Evolutionary conservation across 2,329 filamentous ascomycete species (phyloP).

Genomic region (Stachybotrys chartarum): DNA sequence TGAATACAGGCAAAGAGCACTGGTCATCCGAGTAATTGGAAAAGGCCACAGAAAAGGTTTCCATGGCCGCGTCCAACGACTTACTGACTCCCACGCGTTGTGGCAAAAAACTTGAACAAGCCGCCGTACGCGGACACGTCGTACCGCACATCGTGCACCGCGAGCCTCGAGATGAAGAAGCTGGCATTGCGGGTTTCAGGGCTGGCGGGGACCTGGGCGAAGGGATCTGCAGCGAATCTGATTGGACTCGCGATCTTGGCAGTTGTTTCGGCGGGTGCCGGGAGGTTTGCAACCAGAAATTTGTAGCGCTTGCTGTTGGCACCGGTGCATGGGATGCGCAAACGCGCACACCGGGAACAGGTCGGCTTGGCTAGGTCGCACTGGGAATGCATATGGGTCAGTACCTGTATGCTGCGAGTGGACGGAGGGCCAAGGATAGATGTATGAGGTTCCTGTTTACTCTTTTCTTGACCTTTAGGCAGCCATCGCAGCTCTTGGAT

Average conservation of each 20-base stretch:
- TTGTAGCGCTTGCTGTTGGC: slow-evolving; percentile 32
- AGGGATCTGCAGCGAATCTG: not conserved
- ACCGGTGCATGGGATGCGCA: slow-evolving; percentile 31
- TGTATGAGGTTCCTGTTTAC: not conserved
- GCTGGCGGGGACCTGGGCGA: not conserved
- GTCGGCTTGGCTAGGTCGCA: slow-evolving; percentile 29
- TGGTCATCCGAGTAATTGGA: not conserved
- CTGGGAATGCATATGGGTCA: slow-evolving; percentile 12
- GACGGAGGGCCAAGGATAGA: not conserved
- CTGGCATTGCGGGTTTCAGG: not conserved
- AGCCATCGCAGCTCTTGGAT: not conserved
- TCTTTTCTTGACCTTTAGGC: not conserved
- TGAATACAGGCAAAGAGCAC: not conserved
- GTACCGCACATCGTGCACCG: not conserved
- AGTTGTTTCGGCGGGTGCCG: not conserved
- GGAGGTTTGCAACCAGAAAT: slow-evolving; percentile 15
- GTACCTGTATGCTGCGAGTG: not conserved
- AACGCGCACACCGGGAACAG: slow-evolving; percentile 31
- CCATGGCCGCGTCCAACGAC: slow-evolving; percentile 1
- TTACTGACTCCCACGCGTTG: not conserved
- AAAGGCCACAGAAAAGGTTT: not conserved
- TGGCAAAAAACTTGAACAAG: slow-evolving; percentile 1
- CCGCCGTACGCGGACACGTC: not conserved
- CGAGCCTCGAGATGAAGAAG: slow-evolving; percentile 1
- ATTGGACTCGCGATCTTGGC: not conserved